Evolutionary conservation across 2,329 filamentous ascomycete species (phyloP).

Genomic region (Saccharata proteae): DNA sequence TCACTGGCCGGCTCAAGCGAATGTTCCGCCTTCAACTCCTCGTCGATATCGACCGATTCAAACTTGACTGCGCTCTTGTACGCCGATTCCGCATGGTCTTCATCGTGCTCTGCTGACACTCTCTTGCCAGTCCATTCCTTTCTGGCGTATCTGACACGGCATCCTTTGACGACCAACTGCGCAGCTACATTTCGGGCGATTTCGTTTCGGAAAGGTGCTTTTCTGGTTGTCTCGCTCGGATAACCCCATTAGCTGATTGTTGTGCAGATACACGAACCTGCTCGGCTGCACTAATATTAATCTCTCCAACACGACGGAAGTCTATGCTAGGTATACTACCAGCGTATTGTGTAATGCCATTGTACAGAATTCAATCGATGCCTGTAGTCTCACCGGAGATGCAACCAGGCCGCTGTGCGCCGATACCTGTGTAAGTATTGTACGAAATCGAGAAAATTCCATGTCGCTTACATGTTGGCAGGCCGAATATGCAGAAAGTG

Average conservation of each 20-base stretch:
- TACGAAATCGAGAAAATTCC: conserved; percentile 1
- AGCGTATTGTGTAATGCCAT: conserved; percentile 89
- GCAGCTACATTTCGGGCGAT: conserved; percentile 56
- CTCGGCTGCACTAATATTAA: conserved; percentile 73
- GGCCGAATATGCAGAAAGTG: conserved; percentile 78
- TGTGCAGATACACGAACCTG: conserved; percentile 60
- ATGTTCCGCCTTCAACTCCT: conserved; percentile 60
- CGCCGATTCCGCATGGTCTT: not conserved
- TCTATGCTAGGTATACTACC: conserved; percentile 88
- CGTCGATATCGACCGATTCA: conserved; percentile 57
- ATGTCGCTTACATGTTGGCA: conserved; percentile 19
- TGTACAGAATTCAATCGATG: conserved; percentile 69
- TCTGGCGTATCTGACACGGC: conserved; percentile 61
- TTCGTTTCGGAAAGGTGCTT: conserved; percentile 71
- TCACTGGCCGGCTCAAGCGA: conserved; percentile 56
- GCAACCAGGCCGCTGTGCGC: conserved; percentile 71
- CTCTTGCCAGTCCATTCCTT: conserved; percentile 61
- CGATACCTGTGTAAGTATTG: conserved; percentile 63
- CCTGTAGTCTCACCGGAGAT: conserved; percentile 54
- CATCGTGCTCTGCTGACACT: conserved; percentile 7
- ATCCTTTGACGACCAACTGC: conserved; percentile 67
- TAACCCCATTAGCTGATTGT: conserved; percentile 20
- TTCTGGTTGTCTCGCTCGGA: conserved; percentile 8
- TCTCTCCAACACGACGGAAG: conserved; percentile 62
- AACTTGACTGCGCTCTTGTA: conserved; percentile 53